Evolutionary conservation across 2,329 filamentous ascomycete species (phyloP).

Genomic region (Phoma sp.): DNA sequence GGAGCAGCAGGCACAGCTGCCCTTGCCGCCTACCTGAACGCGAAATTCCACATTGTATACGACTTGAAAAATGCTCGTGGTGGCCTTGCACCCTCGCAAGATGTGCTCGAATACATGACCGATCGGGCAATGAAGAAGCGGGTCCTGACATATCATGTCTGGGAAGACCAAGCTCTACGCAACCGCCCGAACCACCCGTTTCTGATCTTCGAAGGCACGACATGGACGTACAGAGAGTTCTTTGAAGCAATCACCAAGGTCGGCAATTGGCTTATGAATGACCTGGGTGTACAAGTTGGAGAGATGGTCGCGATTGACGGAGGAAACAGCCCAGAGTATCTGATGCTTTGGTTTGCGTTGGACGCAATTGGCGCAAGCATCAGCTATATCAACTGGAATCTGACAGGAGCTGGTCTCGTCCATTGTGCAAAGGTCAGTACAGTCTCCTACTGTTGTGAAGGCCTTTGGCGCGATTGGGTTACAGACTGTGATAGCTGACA

Average conservation of each 20-base stretch:
- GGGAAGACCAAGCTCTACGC: slow-evolving; percentile 48
- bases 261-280: slow-evolving; percentile 47
- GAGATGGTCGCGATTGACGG: slow-evolving; percentile 48
- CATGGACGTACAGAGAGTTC: slow-evolving; percentile 45
- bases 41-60: slow-evolving; percentile 42
- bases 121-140: slow-evolving; percentile 27
- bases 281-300: slow-evolving; percentile 37
- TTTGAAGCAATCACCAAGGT: slow-evolving; percentile 35
- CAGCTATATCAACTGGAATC: slow-evolving; percentile 47
- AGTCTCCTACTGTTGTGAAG: background rate
- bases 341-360: slow-evolving; percentile 48
- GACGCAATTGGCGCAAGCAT: slow-evolving; percentile 43
- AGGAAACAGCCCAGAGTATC: slow-evolving; percentile 44
- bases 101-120: slow-evolving; percentile 27
- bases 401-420: slow-evolving; percentile 43
- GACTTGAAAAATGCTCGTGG: slow-evolving; percentile 32
- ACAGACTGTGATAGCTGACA: slow-evolving; percentile 51
- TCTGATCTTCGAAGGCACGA: slow-evolving; percentile 45
- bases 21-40: slow-evolving; percentile 46
- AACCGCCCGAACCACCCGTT: slow-evolving; percentile 40
- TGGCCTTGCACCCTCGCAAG: slow-evolving; percentile 23
- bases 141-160: slow-evolving; percentile 38
- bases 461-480: background rate
- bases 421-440: slow-evolving; percentile 45
- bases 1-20: slow-evolving; percentile 37